A percentile compares a stretch with the other conserved stretches of the same genome.
phyloP scores from a whole-genome alignment of 73 alveolate species.

The Tetrahymena elliotti region DNA sequence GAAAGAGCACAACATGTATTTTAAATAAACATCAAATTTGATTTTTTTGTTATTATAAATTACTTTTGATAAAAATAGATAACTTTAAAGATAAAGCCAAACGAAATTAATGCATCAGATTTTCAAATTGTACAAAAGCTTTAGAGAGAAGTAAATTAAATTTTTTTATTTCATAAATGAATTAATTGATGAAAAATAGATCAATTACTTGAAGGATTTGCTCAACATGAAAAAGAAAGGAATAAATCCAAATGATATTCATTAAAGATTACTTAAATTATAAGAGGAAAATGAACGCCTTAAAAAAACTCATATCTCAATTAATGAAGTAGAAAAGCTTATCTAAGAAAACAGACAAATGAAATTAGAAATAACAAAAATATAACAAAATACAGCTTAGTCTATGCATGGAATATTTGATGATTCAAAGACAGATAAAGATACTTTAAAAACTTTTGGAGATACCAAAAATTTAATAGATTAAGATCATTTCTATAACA shows the following conservation, averaged over 20 bases:
- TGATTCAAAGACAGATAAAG: not conserved
- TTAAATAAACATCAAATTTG: no score
- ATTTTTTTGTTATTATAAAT: no score
- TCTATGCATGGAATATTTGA: not conserved
- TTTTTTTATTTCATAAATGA: not conserved
- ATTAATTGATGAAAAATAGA: not conserved
- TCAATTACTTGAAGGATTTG: slow-evolving; percentile 59
- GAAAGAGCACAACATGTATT: slow-evolving; percentile 64
- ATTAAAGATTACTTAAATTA: slow-evolving; percentile 33
- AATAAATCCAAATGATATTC: slow-evolving; percentile 48
- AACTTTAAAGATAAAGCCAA: slow-evolving; percentile 56
- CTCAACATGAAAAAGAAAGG: slow-evolving; percentile 65
- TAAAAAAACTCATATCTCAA: slow-evolving; percentile 43
- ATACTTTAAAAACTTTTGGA: not conserved
- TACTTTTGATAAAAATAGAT: slow-evolving; percentile 15
- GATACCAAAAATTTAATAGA: not conserved
- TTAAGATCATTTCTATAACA: not conserved
- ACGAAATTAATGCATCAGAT: slow-evolving; percentile 71
- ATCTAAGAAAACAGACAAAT: slow-evolving; percentile 65
- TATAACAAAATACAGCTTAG: not conserved
- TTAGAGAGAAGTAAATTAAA: slow-evolving; percentile 47
- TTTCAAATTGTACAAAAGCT: slow-evolving; percentile 65
- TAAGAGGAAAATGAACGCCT: slow-evolving; percentile 66
- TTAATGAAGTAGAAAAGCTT: slow-evolving; percentile 52
- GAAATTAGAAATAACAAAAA: slow-evolving; percentile 48